Base-by-base conservation (phyloP, 768 basidiomycete genomes). In the Pulveroboletus frians region DNA sequence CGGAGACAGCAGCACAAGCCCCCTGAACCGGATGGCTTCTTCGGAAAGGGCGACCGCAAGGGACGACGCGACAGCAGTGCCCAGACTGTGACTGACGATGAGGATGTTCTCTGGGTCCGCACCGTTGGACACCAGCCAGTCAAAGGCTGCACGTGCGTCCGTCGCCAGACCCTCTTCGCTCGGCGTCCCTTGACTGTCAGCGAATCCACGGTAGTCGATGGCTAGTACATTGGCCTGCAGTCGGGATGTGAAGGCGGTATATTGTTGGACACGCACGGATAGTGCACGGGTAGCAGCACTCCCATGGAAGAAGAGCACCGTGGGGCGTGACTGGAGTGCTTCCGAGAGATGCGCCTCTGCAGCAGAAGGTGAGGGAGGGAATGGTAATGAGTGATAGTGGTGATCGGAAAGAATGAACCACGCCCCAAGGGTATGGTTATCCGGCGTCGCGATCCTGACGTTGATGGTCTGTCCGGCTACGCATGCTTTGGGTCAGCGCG, bases 161-260 rank as follows among this genome's bases (percentile, higher is more conserved):
- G 62, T 68, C 1, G 79, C 64, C 0, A 97, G 71, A 0, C 94
- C 95, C 10, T 64, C 65, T 64, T 94, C 86, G 21, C 78, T 83
- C 0, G 95, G 95, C 0, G 67, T 66, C 0, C 92, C 91, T 1
- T 79, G 76, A 47, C 91, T 94, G 61, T 97, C 93, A 2, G 73
- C 95, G 59, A 87, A 98, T 2, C 94, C 94, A 41, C 94, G 81
- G 64, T 97, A 98, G 68, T 98, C 95, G 31, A 91, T 81, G 1
- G 81, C 83, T 20, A 97, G 71, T 14, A 96, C 84, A 64, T 94
- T 94, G n/a, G 78, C 78, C 14, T 73, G 71, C 6, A 90, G 70
- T 1, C 84, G 77, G 3, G 83, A 77, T 0, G 87, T 76, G 59
- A 85, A 84, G 0, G 77, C 74, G n/a, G 74, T 68, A 61, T 91